Evolutionary conservation across 2,329 filamentous ascomycete species (phyloP), one percentile per base, ranked within the genome.

Genomic region (Colletotrichum musae): DNA sequence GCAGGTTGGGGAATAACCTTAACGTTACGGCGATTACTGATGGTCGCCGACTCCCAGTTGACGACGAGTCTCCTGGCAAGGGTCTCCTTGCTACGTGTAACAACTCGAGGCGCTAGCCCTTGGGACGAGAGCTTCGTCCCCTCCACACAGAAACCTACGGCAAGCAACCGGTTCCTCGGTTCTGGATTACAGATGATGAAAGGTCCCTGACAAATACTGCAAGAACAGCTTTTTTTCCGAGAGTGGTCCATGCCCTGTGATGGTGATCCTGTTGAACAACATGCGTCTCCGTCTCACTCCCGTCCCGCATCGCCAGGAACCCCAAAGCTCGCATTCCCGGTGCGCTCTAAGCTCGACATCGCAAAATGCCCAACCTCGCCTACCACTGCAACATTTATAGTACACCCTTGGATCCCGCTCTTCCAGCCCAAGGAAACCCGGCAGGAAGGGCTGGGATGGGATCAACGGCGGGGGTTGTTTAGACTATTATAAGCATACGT

Each of bases 401-500:
- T 9, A 32, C 28, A 9, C 16, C 43, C 16, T 18, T 16, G 7
- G 43, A 47, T 16, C 43, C 43, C 43, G 6, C 21, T 47, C 9
- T 47, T 13, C 16, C 16, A 13, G 16, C 16, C 16, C 18, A 47
- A 47, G 16, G 5, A 6, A 7, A 6, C 7, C 16, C 5, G 21
- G 18, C 6, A 10, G 32, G 32, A 7, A 10, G 10, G 32, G 32
- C 32, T 28, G 32, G 47, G 15, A 45, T 28, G 41, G 47, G 36
- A 36, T 28, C 53, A 53, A 48, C 16, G 53, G 48, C 18, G n/a
- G 39, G 47, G 24, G 36, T 21, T 18, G 47, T 47, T 64, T 13
- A 58, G 39, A 64, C 39, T 57, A 48, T 47, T 43, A 48, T 58
- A 50, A 64, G 65, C 48, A 53, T 54, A 58, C 39, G 53, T 41